Conservation (phyloP, 495 filamentous ascomycete species). For the Podospora bellae-mahoneyi region DNA sequence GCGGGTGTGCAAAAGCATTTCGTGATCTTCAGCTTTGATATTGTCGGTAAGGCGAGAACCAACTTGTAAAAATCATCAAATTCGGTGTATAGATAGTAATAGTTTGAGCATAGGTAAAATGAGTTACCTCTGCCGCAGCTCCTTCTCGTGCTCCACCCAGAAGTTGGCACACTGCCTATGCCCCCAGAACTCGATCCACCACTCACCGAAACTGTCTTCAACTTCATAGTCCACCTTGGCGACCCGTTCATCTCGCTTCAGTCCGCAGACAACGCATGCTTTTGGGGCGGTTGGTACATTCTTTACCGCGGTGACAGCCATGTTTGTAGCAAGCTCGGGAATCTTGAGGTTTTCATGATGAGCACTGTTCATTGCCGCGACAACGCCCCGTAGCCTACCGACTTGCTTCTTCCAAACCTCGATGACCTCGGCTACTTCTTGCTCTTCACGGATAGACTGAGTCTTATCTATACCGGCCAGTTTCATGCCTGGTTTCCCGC, state of each 20-base stretch:
- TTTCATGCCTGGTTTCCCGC: slow-evolving; percentile 79
- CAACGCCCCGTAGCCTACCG: slow-evolving; percentile 58
- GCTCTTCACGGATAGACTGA: slow-evolving; percentile 77
- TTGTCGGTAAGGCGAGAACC: neutral
- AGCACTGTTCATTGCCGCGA: slow-evolving; percentile 49
- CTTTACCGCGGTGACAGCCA: slow-evolving; percentile 58
- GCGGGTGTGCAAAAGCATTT: neutral
- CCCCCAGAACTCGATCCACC: slow-evolving; percentile 92
- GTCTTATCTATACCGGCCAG: slow-evolving; percentile 74
- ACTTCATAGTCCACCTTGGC: slow-evolving; percentile 69
- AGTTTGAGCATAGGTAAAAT: neutral
- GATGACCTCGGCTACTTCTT: slow-evolving; percentile 78
- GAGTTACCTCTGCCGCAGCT: slow-evolving; percentile 59
- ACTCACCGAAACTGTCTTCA: slow-evolving; percentile 88
- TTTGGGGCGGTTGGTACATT: slow-evolving; percentile 67
- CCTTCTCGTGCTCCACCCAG: slow-evolving; percentile 70
- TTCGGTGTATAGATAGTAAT: neutral
- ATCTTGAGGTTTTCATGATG: slow-evolving; percentile 46
- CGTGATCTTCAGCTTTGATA: neutral
- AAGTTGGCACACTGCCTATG: slow-evolving; percentile 77
- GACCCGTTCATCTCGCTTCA: slow-evolving; percentile 82
- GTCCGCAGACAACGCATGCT: slow-evolving; percentile 82
- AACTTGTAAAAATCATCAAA: neutral
- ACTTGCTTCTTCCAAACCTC: slow-evolving; percentile 66
- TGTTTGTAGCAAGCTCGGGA: slow-evolving; percentile 64